These are phyloP conservation scores for Psidium friedrichsthalianum DNA, from an alignment of 345 rosid species.

Conservation along the genomic window DNA sequence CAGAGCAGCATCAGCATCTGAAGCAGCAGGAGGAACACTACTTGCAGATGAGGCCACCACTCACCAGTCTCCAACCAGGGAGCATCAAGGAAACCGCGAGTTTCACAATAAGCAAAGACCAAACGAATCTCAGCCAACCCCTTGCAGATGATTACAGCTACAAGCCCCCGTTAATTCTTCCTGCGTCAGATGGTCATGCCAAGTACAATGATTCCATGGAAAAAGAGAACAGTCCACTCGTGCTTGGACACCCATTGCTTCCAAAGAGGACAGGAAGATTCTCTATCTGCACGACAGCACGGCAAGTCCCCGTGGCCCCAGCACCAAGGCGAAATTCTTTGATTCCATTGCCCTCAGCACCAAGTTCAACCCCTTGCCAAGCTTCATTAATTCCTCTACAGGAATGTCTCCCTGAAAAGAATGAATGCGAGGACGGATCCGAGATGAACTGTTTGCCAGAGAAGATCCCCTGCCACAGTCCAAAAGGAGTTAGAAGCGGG, in stretches of 20 bases:
- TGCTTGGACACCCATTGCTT: slow-evolving; percentile 35
- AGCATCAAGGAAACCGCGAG: slow-evolving; percentile 11
- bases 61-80: slow-evolving; percentile 35
- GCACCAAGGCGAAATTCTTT: slow-evolving; percentile 72
- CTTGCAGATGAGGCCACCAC: slow-evolving; percentile 35
- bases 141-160: slow-evolving; percentile 23
- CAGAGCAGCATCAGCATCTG: slow-evolving; percentile 49
- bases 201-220: slow-evolving; percentile 40
- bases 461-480: slow-evolving; percentile 40
- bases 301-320: slow-evolving; percentile 23
- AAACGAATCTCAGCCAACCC: slow-evolving; percentile 17
- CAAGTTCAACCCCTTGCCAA: slow-evolving; percentile 13
- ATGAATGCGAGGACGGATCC: slow-evolving; percentile 25
- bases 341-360: slow-evolving; percentile 44
- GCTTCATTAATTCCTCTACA: slow-evolving; percentile 14
- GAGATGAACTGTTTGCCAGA: slow-evolving; percentile 23
- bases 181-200: slow-evolving; percentile 17
- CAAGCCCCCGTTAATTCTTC: slow-evolving; percentile 20
- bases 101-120: slow-evolving; percentile 2
- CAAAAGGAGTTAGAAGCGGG: slow-evolving; percentile 31
- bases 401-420: slow-evolving; percentile 10
- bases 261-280: slow-evolving; percentile 70
- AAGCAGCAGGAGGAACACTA: slow-evolving; percentile 48
- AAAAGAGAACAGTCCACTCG: slow-evolving; percentile 79
- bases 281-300: slow-evolving; percentile 42